Evolutionary conservation across 441 rosid genomes (phyloP).

Genomic region (Viola pubescens): DNA sequence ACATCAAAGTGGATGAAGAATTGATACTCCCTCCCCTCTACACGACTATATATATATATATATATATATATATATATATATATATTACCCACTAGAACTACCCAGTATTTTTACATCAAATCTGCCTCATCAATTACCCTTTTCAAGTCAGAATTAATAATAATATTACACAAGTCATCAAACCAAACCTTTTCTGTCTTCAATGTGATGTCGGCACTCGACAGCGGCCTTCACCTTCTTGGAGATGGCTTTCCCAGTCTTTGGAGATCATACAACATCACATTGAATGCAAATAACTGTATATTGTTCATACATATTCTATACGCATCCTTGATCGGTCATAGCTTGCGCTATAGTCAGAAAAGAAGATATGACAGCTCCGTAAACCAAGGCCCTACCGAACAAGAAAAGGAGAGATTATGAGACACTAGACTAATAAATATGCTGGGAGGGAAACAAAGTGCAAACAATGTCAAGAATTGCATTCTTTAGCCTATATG

Average conservation of each 20-base stretch:
- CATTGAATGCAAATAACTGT: neutral
- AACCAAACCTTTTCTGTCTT: constrained; percentile 13
- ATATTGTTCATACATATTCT: constrained; percentile 13
- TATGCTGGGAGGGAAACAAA: neutral
- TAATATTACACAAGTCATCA: constrained; percentile 33
- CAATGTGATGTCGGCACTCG: neutral
- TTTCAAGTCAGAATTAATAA: constrained; percentile 11
- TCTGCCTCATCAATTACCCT: constrained; percentile 10
- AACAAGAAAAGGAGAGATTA: constrained; percentile 3
- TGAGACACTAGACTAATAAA: neutral
- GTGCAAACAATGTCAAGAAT: neutral
- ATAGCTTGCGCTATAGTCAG: constrained; percentile 93
- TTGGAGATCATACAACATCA: neutral
- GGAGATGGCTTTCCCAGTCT: neutral
- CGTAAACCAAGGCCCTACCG: constrained; percentile 70
- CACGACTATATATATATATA: too few species aligned
- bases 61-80: too few species aligned
- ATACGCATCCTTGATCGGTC: constrained; percentile 97
- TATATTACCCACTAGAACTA: constrained; percentile 7
- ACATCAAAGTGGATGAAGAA: too few species aligned
- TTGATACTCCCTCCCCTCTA: too few species aligned
- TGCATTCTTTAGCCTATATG: neutral
- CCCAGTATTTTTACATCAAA: constrained; percentile 12
- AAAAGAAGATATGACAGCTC: constrained; percentile 87
- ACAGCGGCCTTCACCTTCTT: neutral